Conservation (phyloP, 805 yeast genomes). For the Candida pseudoglaebosa region DNA sequence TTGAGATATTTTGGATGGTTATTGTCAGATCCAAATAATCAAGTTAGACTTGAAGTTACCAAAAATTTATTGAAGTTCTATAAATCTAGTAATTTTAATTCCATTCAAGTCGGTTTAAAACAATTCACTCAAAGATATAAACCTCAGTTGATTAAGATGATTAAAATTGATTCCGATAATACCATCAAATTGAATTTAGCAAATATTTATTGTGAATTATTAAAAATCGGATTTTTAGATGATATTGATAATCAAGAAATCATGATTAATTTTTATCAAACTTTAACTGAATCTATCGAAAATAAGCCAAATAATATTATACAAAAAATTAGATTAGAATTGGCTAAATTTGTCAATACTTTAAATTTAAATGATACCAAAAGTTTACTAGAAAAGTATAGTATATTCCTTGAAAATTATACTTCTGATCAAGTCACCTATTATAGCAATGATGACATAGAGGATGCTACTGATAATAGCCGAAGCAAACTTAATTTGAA, state of each 20-base stretch:
- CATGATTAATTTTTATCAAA: slow-evolving; percentile 19
- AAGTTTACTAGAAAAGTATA: slow-evolving; percentile 33
- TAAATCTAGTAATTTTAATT: slow-evolving; percentile 16
- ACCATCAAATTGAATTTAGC: slow-evolving; percentile 49
- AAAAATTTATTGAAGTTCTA: slow-evolving; percentile 51
- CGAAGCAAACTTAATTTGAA: slow-evolving; percentile 16
- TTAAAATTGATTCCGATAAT: slow-evolving; percentile 37
- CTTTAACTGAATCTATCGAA: slow-evolving; percentile 13
- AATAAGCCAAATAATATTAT: slow-evolving; percentile 13
- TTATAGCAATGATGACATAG: no score
- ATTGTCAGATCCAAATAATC: slow-evolving; percentile 61
- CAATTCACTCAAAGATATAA: slow-evolving; percentile 78
- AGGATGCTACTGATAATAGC: slow-evolving; percentile 15
- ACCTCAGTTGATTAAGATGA: slow-evolving; percentile 59
- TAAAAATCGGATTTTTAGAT: slow-evolving; percentile 59
- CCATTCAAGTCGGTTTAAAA: slow-evolving; percentile 57
- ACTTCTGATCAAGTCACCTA: slow-evolving; percentile 20
- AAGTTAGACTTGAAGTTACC: slow-evolving; percentile 64
- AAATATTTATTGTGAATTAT: slow-evolving; percentile 53
- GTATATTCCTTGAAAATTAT: slow-evolving; percentile 26
- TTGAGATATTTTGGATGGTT: slow-evolving; percentile 82
- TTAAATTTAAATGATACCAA: slow-evolving; percentile 38
- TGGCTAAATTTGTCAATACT: slow-evolving; percentile 50
- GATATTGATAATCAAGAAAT: slow-evolving; percentile 46
- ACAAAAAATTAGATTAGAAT: slow-evolving; percentile 39